Evolutionary conservation across 345 rosid species (phyloP).

Genomic region (Acer yangbiense): DNA sequence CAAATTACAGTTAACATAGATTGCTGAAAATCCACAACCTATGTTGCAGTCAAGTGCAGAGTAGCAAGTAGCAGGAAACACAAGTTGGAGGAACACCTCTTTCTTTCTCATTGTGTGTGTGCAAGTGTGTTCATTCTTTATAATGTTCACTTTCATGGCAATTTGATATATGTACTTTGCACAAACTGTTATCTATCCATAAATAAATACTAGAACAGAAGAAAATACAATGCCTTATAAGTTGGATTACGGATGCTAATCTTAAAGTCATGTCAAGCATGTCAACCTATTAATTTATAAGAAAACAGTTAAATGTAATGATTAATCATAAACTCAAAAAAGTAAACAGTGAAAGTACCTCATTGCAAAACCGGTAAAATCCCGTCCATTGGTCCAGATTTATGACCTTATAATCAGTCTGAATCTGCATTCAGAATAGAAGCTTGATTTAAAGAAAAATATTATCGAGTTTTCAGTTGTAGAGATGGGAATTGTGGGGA

Average conservation of each 20-base stretch:
- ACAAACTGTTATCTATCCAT: neutral
- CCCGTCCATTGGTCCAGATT: constrained; percentile 98
- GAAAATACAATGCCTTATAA: neutral
- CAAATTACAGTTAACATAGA: neutral
- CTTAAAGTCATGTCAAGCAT: neutral
- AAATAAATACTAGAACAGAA: neutral
- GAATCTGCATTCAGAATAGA: constrained; percentile 56
- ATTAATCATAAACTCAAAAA: neutral
- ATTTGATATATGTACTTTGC: neutral
- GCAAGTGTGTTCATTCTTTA: neutral
- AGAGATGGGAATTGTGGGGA: neutral
- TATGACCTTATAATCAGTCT: constrained; percentile 89
- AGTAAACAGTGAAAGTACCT: constrained; percentile 52
- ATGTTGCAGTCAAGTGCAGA: neutral
- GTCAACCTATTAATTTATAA: neutral
- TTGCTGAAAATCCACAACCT: constrained; percentile 1
- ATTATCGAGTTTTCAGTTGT: neutral
- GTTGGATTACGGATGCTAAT: neutral
- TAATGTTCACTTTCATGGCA: neutral
- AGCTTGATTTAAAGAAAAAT: neutral
- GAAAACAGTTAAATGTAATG: neutral
- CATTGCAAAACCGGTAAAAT: constrained; percentile 81
- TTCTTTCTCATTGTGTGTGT: neutral
- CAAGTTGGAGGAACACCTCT: neutral
- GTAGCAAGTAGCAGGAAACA: neutral